Evolutionary conservation across 78 protist species (phyloP), one percentile per base, ranked within the genome.

Genomic region (Mantamonas sphyraenae): DNA sequence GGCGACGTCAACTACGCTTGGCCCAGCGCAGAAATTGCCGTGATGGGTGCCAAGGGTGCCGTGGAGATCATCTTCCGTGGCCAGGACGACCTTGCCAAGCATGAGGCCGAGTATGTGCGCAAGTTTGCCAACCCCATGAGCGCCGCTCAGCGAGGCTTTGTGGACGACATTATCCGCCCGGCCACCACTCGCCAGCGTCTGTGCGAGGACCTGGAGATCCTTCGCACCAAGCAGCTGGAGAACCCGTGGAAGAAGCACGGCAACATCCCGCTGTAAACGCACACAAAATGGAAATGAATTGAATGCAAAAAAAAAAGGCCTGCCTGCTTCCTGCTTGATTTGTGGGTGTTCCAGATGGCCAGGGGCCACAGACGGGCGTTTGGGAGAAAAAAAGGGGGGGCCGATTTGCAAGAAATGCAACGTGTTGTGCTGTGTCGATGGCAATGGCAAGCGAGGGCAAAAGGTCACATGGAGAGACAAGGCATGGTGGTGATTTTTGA

Each of bases 1-100:
- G 96, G 96, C 47, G 99, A 96, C 73, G n/a, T 34, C 40, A 94
- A 94, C 82, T 92, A 93, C 81, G 93, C 97, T 1, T 97, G 99
- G 99, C 99, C 99, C 42, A 77, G 83, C n/a, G 95, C 96, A 45
- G 98, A 97, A 71, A 80, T 97, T 17, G 99, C 99, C 20, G 99
- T 96, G 31, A 96, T 96, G 99, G 99, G 99, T 7, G 93, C 98
- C 9, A 87, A 94, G 77, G 99, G 99, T 39, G 99, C 98, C 0
- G 93, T 83, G 33, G 87, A 89, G 64, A 94, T 97, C 82, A 80
- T 95, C 62, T 93, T 85, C 83, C 68, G 96, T 10, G 87, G 87
- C 45, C 40, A 38, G 19, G 0, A 3, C 24, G n/a, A 43, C 59
- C 12, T 42, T 4, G 43, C 24, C 45, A 84, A 70, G 56, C 77